A percentile compares a stretch with the other conserved stretches of the same genome.
These are phyloP conservation scores for Globisporangium sylvaticum DNA, from an alignment of 352 stramenopile genomes.

Conservation along the genomic window DNA sequence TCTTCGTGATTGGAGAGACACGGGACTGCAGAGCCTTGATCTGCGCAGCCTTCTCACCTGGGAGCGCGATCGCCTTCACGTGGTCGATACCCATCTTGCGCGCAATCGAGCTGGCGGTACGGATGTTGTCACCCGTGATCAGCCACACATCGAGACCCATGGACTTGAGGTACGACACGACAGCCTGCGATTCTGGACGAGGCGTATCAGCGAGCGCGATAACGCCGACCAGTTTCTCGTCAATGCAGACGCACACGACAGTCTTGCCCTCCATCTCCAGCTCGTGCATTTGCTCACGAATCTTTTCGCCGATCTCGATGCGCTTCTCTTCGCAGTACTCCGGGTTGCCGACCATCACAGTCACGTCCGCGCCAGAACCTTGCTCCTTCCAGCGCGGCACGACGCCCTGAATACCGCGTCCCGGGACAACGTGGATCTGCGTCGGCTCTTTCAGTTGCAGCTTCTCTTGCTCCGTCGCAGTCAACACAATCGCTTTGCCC, in stretches of 20 bases:
- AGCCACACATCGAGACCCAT: slow-evolving; percentile 86
- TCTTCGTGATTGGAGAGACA: slow-evolving; percentile 65
- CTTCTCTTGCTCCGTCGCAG: slow-evolving; percentile 74
- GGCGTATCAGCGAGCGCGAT: slow-evolving; percentile 76
- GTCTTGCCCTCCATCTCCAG: slow-evolving; percentile 85
- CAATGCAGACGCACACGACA: slow-evolving; percentile 73
- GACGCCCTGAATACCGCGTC: slow-evolving; percentile 71
- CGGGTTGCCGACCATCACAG: slow-evolving; percentile 72
- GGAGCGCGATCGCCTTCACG: slow-evolving; percentile 86
- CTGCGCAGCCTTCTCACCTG: slow-evolving; percentile 92
- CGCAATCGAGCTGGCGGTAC: slow-evolving; percentile 87
- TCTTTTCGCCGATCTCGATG: slow-evolving; percentile 55
- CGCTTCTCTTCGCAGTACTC: slow-evolving; percentile 80
- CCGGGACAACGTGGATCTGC: slow-evolving; percentile 71
- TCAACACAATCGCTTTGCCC: slow-evolving; percentile 78
- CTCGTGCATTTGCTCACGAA: slow-evolving; percentile 74
- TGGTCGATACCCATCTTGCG: slow-evolving; percentile 87
- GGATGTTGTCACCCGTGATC: slow-evolving; percentile 91
- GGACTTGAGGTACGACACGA: slow-evolving; percentile 71
- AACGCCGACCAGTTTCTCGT: slow-evolving; percentile 64
- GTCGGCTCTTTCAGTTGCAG: slow-evolving; percentile 64
- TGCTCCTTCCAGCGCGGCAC: slow-evolving; percentile 33
- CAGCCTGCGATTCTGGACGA: slow-evolving; percentile 62
- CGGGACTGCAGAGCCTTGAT: slow-evolving; percentile 83
- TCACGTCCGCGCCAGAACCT: slow-evolving; percentile 15